These are phyloP conservation scores for Cicer arietinum DNA, from an alignment of 306 rosid genomes.

Conservation along the genomic window DNA sequence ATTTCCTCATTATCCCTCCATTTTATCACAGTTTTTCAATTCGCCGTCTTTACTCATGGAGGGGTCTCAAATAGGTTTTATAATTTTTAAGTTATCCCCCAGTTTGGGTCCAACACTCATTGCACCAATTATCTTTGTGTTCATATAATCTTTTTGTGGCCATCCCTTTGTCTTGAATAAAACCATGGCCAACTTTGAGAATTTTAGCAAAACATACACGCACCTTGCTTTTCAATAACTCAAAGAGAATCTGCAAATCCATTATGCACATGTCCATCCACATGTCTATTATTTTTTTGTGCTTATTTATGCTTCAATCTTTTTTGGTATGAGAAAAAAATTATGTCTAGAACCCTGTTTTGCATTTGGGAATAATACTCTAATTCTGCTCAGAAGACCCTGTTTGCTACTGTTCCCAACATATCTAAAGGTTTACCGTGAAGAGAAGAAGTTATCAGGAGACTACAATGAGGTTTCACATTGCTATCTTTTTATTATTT, in stretches of 20 bases:
- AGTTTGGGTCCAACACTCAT: constrained; percentile 69
- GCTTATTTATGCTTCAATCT: constrained; percentile 60
- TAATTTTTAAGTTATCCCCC: constrained; percentile 59
- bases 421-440: constrained; percentile 57
- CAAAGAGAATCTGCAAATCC: constrained; percentile 63
- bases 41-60: constrained; percentile 66
- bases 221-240: constrained; percentile 72
- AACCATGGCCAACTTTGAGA: constrained; percentile 74
- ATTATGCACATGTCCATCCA: constrained; percentile 55
- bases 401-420: constrained; percentile 55
- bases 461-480: constrained; percentile 73
- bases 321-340: constrained; percentile 50
- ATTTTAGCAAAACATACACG: constrained; percentile 79
- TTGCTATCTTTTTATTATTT: constrained; percentile 56
- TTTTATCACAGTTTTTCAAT: constrained; percentile 67
- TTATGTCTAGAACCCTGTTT: constrained; percentile 54
- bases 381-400: constrained; percentile 48
- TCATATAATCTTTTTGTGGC: constrained; percentile 74
- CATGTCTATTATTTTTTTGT: constrained; percentile 56
- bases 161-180: constrained; percentile 81
- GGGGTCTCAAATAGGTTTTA: constrained; percentile 74
- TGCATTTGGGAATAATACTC: constrained; percentile 58
- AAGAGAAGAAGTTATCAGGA: constrained; percentile 59
- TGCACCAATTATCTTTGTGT: constrained; percentile 68
- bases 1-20: constrained; percentile 61